Base-by-base conservation (phyloP, 176 grass and related monocot species). In the Phoenix dactylifera region DNA sequence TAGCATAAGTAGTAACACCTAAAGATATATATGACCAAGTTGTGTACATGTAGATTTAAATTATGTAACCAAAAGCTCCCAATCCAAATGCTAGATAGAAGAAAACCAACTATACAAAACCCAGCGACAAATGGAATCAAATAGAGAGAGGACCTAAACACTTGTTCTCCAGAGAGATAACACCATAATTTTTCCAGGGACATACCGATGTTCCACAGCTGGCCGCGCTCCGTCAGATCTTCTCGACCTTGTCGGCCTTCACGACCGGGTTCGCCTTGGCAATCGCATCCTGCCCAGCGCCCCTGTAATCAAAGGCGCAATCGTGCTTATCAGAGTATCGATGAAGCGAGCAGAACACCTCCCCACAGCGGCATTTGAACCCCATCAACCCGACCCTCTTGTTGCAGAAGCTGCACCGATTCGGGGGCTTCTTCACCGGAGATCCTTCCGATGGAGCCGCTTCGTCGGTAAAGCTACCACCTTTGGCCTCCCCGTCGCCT, bases 311-410 rank as follows among this genome's bases (percentile, higher is more conserved):
- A 63, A 60, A 94, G 61, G 68, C 49, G 69, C 76, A 92, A 64
- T 15, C 32, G 60, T 93, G 80, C 73, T 82, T 68, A 24, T 93
- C 83, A 4, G 77, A 78, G 74, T 87, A 84, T 55, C 77, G 73
- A 60, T 93, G 88, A 29, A 59, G 53, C 19, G 69, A 81, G 70
- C 83, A 93, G 76, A 87, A 93, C 53, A 83, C 62, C 63, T 79
- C 78, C 18, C 77, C 88, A 26, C 88, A 93, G 20, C 83, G 77
- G 73, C 80, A 93, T 59, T 76, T 73, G 58, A 92, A 92, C 24
- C 72, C 83, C 79, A 65, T 83, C 70, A 92, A 58, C 19, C 88
- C 83, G 29, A 92, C 76, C 70, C 75, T 74, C 69, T 78, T 75
- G 4, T 59, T 62, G 61, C 71, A 81, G 18, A 63, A 60, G 3